phyloP scores from a whole-genome alignment of 129 eudicot species.

The Tagetes patula region DNA sequence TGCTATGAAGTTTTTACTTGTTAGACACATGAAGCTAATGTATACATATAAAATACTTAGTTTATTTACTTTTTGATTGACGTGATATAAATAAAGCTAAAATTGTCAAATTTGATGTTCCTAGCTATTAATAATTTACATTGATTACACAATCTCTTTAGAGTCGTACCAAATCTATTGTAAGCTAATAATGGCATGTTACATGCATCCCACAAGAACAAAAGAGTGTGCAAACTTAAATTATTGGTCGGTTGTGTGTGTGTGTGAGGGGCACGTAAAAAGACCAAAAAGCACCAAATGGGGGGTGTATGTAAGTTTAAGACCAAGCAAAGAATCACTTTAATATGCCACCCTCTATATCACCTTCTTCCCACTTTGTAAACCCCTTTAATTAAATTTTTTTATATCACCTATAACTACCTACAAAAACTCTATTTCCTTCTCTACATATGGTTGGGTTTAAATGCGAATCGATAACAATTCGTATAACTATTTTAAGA shows the following conservation, averaged over 20 bases:
- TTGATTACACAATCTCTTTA: not conserved
- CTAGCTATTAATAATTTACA: not conserved
- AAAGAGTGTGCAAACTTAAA: conserved; percentile 31
- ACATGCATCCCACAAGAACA: conserved; percentile 37
- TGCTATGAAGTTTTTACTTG: no score
- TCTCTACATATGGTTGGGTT: no score
- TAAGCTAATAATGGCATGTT: conserved; percentile 20
- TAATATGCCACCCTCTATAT: conserved; percentile 16
- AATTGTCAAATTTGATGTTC: not conserved
- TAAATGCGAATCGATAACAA: no score
- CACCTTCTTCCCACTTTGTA: conserved; percentile 26
- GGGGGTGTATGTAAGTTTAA: conserved; percentile 28
- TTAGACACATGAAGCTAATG: no score
- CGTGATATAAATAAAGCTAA: no score
- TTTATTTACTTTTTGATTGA: no score
- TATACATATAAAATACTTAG: no score
- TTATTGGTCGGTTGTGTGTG: conserved; percentile 30
- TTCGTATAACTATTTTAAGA: no score
- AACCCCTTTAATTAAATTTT: not conserved
- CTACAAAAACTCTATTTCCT: no score
- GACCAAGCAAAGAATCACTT: conserved; percentile 40
- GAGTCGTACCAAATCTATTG: conserved; percentile 10
- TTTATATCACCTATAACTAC: not conserved
- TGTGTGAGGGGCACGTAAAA: conserved; percentile 40
- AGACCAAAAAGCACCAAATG: conserved; percentile 27